Base-by-base conservation (phyloP, 2,329 filamentous ascomycete species). In the Xylariales sp. region DNA sequence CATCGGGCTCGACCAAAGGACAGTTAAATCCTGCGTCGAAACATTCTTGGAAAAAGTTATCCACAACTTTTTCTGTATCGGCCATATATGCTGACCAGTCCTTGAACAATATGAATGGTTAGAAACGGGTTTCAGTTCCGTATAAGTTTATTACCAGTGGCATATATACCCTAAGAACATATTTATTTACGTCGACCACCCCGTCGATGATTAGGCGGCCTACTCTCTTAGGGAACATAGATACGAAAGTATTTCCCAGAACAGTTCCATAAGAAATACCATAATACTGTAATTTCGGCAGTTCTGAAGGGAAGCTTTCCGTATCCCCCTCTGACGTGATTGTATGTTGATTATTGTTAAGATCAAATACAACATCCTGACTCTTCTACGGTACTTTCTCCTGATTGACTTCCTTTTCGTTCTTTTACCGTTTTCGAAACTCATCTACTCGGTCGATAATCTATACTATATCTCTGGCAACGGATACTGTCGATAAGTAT, bases 251-350 rank as follows among this genome's bases (percentile, higher is more conserved):
- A n/a, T 60, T 62, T 2, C 66, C 66, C 4, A 70, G 52, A 6
- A 63, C 53, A 1, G 63, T 68, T 5, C 67, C 67, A 41, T 76
- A 76, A 5, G 68, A 72, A 37, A 74, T 65, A 0, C 72, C 70
- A 56, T 68, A 65, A 45, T 72, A 76, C 47, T 67, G 66, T 25
- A 48, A n/a, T n/a, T n/a, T n/a, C n/a, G n/a, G n/a, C n/a, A n/a
- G n/a, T n/a, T n/a, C n/a, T n/a, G n/a, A n/a, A n/a, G n/a, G n/a
- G n/a, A n/a, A n/a, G n/a, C n/a, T n/a, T n/a, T n/a, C n/a, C n/a
- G n/a, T n/a, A n/a, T n/a, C n/a, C n/a, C n/a, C n/a, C n/a, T 45
- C 29, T 49, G 39, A 2, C 45, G 37, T 4, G 41, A 33, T 16
- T 44, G 42, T 6, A n/a, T n/a, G 13, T 29, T 37, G 18, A 15